Evolutionary conservation across 2,329 filamentous ascomycete species (phyloP).

Genomic region (Alternaria atra): DNA sequence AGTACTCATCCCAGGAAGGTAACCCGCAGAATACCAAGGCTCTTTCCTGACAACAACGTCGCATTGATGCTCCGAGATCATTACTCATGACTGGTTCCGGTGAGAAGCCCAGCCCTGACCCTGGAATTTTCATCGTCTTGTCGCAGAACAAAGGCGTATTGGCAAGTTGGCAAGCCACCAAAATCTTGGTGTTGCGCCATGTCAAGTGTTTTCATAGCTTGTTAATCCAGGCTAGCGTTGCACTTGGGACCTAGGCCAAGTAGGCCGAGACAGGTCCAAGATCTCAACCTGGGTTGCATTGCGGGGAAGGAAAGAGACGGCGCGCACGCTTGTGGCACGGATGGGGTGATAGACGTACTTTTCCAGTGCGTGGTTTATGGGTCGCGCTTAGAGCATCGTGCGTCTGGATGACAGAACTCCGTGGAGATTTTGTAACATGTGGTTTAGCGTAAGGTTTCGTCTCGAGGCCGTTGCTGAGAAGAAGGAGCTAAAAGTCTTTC

Average conservation of each 20-base stretch:
- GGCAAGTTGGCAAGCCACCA: slow-evolving; percentile 42
- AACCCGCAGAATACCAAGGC: slow-evolving; percentile 19
- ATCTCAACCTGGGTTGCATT: slow-evolving; percentile 21
- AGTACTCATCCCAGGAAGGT: slow-evolving; percentile 11
- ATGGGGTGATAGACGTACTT: slow-evolving; percentile 14
- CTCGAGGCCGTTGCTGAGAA: slow-evolving; percentile 25
- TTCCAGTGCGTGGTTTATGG: slow-evolving; percentile 16
- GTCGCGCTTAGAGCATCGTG: slow-evolving; percentile 9
- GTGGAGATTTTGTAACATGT: slow-evolving; percentile 6
- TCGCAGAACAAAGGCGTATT: slow-evolving; percentile 27
- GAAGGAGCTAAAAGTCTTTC: slow-evolving; percentile 5
- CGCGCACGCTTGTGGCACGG: slow-evolving; percentile 12
- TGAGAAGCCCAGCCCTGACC: slow-evolving; percentile 14
- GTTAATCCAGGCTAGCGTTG: slow-evolving; percentile 16
- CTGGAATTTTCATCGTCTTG: slow-evolving; percentile 28
- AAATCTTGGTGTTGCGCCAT: slow-evolving; percentile 27
- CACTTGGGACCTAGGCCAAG: slow-evolving; percentile 31
- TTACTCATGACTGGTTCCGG: slow-evolving; percentile 24
- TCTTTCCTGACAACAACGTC: slow-evolving; percentile 4
- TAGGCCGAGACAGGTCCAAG: slow-evolving; percentile 30
- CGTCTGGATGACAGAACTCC: slow-evolving; percentile 1
- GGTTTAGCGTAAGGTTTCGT: slow-evolving; percentile 23
- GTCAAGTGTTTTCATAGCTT: slow-evolving; percentile 17
- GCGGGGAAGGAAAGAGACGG: slow-evolving; percentile 14
- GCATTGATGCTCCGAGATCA: background rate